phyloP scores from a whole-genome alignment of 1,284 basidiomycete genomes.

The Taiwanofungus camphoratus region DNA sequence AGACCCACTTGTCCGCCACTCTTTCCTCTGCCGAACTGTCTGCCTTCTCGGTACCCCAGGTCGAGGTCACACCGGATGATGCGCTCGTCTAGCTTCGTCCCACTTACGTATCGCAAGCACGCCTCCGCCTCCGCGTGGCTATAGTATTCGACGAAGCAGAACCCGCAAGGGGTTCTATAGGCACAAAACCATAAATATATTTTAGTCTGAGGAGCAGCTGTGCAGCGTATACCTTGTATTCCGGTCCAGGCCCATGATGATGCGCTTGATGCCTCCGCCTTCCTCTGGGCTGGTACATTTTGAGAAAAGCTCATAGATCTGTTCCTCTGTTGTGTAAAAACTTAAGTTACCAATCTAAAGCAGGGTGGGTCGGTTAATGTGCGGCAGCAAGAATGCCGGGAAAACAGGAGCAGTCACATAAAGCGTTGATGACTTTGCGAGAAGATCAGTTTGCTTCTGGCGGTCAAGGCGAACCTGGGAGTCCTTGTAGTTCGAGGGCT shows the following conservation, averaged over 20 bases:
- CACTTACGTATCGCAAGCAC: constrained; percentile 90
- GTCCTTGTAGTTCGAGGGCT: constrained; percentile 94
- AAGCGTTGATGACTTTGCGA: constrained; percentile 69
- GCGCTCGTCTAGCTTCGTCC: constrained; percentile 98
- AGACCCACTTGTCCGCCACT: constrained; percentile 86
- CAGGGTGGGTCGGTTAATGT: constrained; percentile 7
- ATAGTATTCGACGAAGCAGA: constrained; percentile 99
- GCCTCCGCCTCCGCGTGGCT: constrained; percentile 92
- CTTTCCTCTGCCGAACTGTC: constrained; percentile 96
- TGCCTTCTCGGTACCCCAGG: constrained; percentile 94
- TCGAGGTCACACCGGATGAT: constrained; percentile 98
- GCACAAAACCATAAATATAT: neutral
- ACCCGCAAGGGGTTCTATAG: constrained; percentile 92
- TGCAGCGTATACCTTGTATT: constrained; percentile 69
- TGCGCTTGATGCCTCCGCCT: constrained; percentile 94
- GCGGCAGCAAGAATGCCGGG: neutral
- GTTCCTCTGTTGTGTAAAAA: constrained; percentile 98
- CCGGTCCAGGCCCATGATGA: constrained; percentile 98
- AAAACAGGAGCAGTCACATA: constrained; percentile 48
- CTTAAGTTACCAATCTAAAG: constrained; percentile 90
- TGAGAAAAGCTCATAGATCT: constrained; percentile 97
- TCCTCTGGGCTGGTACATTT: constrained; percentile 87
- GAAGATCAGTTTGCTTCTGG: constrained; percentile 61
- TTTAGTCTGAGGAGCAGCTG: constrained; percentile 1
- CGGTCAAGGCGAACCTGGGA: constrained; percentile 77